phyloP scores from a whole-genome alignment of 106 monocot genomes.

The Dendrobium chrysotoxum region DNA sequence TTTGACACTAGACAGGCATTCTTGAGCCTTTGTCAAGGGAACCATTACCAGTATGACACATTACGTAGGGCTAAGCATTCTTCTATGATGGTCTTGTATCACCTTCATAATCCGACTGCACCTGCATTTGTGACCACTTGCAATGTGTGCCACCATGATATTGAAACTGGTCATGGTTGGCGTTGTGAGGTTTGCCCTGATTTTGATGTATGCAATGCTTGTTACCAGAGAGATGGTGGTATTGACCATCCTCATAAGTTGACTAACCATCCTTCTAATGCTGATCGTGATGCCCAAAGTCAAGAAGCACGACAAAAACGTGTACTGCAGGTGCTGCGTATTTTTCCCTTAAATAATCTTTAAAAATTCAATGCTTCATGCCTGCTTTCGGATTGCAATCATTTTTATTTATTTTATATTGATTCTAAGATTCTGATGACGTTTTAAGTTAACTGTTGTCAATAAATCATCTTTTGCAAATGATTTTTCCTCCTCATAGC shows the following conservation, averaged over 20 bases:
- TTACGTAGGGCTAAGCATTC: conserved; percentile 87
- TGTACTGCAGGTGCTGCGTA: conserved; percentile 48
- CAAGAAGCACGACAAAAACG: conserved; percentile 74
- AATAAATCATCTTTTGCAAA: not conserved
- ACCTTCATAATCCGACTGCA: conserved; percentile 89
- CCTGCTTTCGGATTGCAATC: too few relatives aligned
- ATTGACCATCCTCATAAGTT: conserved; percentile 66
- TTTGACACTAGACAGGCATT: conserved; percentile 89
- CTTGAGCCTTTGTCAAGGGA: conserved; percentile 83
- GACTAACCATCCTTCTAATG: conserved; percentile 66
- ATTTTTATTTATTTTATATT: not conserved
- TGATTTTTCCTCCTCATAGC: not conserved
- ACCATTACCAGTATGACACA: conserved; percentile 91
- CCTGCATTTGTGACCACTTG: conserved; percentile 86
- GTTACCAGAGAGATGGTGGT: conserved; percentile 67
- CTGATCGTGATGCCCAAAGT: conserved; percentile 70
- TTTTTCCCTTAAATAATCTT: too few relatives aligned
- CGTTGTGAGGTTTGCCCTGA: conserved; percentile 78
- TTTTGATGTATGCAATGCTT: conserved; percentile 75
- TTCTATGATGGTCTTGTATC: conserved; percentile 87
- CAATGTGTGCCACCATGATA: conserved; percentile 66
- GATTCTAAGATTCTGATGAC: not conserved
- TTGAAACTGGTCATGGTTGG: conserved; percentile 85
- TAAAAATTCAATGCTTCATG: too few relatives aligned
- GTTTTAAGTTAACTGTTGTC: not conserved